phyloP scores from a whole-genome alignment of 2,329 filamentous ascomycete species.

The Macrophomina pseudophaseolina region DNA sequence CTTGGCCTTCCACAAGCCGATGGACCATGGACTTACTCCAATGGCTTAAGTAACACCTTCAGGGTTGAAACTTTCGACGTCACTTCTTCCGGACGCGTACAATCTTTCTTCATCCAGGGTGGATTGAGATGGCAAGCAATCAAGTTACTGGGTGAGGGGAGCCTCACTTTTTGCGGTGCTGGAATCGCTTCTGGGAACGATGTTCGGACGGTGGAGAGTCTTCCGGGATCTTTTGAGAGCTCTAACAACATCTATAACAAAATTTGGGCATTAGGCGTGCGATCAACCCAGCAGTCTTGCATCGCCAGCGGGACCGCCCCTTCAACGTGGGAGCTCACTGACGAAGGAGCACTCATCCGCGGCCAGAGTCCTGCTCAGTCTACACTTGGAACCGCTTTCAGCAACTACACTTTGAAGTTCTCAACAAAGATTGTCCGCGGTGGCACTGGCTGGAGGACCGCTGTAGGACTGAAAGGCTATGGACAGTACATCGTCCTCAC shows the following conservation, averaged over 20 bases:
- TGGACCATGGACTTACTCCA: slow-evolving; percentile 40
- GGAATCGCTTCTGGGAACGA: slow-evolving; percentile 42
- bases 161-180: slow-evolving; percentile 38
- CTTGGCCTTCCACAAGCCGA: slow-evolving; percentile 38
- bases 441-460: slow-evolving; percentile 48
- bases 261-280: slow-evolving; percentile 48
- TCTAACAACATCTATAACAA: slow-evolving; percentile 40
- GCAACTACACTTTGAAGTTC: slow-evolving; percentile 48
- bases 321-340: slow-evolving; percentile 43
- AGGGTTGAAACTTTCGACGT: slow-evolving; percentile 48
- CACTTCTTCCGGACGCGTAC: slow-evolving; percentile 35
- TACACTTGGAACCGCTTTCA: slow-evolving; percentile 31
- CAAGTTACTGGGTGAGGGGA: slow-evolving; percentile 41
- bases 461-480: background rate
- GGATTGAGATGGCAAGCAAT: slow-evolving; percentile 50
- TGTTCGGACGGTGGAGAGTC: slow-evolving; percentile 30
- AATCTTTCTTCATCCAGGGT: slow-evolving; percentile 48
- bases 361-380: slow-evolving; percentile 41
- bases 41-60: slow-evolving; percentile 42
- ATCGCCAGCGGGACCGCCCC: slow-evolving; percentile 45
- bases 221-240: slow-evolving; percentile 39
- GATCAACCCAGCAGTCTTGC: slow-evolving; percentile 42
- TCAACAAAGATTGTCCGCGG: slow-evolving; percentile 45
- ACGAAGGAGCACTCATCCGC: slow-evolving; percentile 43
- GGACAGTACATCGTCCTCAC: slow-evolving; percentile 21